Base-by-base conservation (phyloP, 2,329 filamentous ascomycete genomes). In the Sporothrix curviconia region DNA sequence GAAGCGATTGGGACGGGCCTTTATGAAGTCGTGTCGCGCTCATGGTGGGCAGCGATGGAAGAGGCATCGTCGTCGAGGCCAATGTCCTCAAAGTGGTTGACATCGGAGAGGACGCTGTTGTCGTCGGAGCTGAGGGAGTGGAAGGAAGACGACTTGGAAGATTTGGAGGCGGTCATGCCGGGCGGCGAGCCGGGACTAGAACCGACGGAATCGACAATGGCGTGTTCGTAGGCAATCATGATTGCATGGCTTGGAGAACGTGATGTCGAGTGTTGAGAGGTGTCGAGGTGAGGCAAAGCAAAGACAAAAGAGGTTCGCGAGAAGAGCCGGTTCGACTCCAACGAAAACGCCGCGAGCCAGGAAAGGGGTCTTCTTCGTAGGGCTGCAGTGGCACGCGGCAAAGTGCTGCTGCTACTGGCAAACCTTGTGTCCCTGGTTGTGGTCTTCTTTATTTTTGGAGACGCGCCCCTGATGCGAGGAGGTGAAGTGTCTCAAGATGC, bases 51-150 rank as follows among this genome's bases (percentile, higher is more conserved):
- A 32, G 66, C 58, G 15, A 71, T 64, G 53, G 68, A 63, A 15
- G 70, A 63, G 53, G 68, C 62, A 37, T 78, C 77, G 61, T 91
- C 85, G 65, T 90, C 84, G 30, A 97, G 82, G 12, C 88, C 90
- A 69, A 96, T 96, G 63, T 96, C 92, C 70, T 97, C 92, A 66
- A 96, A 96, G 70, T 96, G 85, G 62, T 84, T 85, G 58, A 87
- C 82, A 67, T 95, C 89, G 54, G 84, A 79, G 46, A 89, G 75
- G 52, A 84, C 79, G 64, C 79, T 82, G 66, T 86, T 84, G 64
- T 89, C 88, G 66, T 90, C 87, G 66, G 85, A 87, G 61, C 82
- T 85, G 57, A 87, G 85, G 37, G 91, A 95, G 65, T 86, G 87
- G 66, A 92, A 88, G 51, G 90, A 95, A 5, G 90, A 95, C 28